Evolutionary conservation across 495 filamentous ascomycete species (phyloP), one percentile per base, ranked within the genome.

Genomic region (Penicillium turbatum): DNA sequence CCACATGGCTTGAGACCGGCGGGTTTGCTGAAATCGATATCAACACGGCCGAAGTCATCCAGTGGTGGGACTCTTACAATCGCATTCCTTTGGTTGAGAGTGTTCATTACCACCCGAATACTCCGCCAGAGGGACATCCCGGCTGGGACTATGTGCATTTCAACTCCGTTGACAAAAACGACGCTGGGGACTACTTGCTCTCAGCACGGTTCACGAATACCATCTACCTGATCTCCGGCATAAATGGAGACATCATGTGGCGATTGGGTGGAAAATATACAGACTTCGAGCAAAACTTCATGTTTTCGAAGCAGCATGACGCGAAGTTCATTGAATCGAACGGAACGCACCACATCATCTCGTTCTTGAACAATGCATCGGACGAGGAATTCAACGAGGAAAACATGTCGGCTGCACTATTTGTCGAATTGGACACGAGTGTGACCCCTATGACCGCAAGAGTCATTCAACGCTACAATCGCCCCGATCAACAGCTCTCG

Each of bases 131-230:
- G 35, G 61, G 38, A 24, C 34, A 39, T 1, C 69, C 66, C 1
- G 71, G 64, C 6, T 82, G 77, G 77, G 80, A 86, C 56, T 83
- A 81, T 61, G 79, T 83, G 64, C 81, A 83, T 56, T 75, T 83
- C 58, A 83, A 83, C 63, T 75, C 77, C n/a, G 71, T 83, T 38
- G 81, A 83, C 61, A 80, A 80, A 63, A 75, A 80, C 56, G 53
- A 51, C 6, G 63, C 70, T 1, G 80, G 82, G 7, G 74, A 82
- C 59, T 86, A 82, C 53, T 52, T 84, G 19, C 72, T 86, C 35
- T 84, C 82, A 0, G 71, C 75, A 24, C 79, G 81, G 2, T 76
- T 82, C 57, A 76, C 75, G 19, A 75, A 76, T 57, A 72, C 79
- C n/a, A 70, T 85, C 32, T 80, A 79, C 60, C 69, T 78, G 49